Base-by-base conservation (phyloP, 1,284 basidiomycete species). In the Pholiota adiposa region DNA sequence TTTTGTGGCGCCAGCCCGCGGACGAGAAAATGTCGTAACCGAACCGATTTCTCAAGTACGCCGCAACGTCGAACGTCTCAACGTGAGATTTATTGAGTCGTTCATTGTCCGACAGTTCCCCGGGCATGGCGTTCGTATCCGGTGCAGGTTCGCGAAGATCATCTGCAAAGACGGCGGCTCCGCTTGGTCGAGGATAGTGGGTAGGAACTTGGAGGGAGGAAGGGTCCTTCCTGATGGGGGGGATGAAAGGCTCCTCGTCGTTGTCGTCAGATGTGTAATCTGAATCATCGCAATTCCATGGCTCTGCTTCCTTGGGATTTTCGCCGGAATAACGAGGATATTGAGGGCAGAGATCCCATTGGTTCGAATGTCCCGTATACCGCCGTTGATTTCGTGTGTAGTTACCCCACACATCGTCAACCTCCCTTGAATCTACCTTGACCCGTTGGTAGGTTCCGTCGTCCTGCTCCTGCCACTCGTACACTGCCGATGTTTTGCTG, bases 301-400 rank as follows among this genome's bases (percentile, higher is more conserved):
- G 21, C 12, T 23, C 41, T 3, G 2, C 11, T 6, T 23, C 52
- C 25, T 33, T 14, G 12, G 52, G 52, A 18, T 43, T 1, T 21
- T 54, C 27, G 3, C 33, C 27, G 3, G 52, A 33, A 12, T 54
- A 54, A 4, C n/a, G 40, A 14, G 52, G 52, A 18, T 23, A 29
- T 19, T 44, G 40, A 3, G 38, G 38, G 52, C 52, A 54, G 1
- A 54, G 40, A 5, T 54, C 52, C 52, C 52, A 54, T 18, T 12
- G 7, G 29, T 54, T 43, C 3, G 2, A 5, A n/a, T 43, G 38
- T 4, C 27, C 18, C 4, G n/a, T 33, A 21, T 31, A 54, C 7
- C 29, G 5, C 9, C 52, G 52, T 23, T 54, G 52, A 7, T 54
- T 54, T 21, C n/a, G 12, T 3, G 52, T 54, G 9, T 27, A 31